Evolutionary conservation across 2,329 filamentous ascomycete species (phyloP), one percentile per base, ranked within the genome.

Genomic region (Aspergillus transmontanensis): DNA sequence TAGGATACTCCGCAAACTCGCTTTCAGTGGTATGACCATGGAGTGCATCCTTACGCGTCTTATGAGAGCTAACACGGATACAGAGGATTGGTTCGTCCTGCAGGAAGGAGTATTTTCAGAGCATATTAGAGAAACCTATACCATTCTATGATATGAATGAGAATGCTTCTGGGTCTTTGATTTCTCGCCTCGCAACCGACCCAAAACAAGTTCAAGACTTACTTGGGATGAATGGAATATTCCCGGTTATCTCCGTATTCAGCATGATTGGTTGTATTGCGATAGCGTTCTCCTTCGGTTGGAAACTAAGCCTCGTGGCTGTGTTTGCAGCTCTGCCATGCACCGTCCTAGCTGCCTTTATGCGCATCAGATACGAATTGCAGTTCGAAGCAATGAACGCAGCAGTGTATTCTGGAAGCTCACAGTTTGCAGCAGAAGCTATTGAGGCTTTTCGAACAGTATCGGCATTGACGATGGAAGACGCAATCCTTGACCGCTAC

Each of bases 371-470:
- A 62, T 91, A 92, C 66, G 89, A 90, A 68, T 82, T 87, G 69
- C 80, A 88, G 64, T 91, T 92, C 63, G 89, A 90, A 65, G 83
- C 86, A 68, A 86, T 90, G 82, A 90, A 90, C 67, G 84, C 85
- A 1, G 83, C 83, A 12, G 88, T 92, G 0, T 93, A 92, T 68
- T 83, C 85, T 19, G 86, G 90, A 67, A 92, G 89, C 70, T 91
- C 90, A 23, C 87, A 90, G 69, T 92, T 93, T 68, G 90, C 89
- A 0, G 86, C 89, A 1, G 91, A 94, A 73, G 86, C 90, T 4
- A 90, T 93, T 46, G 85, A 87, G 1, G 90, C 90, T 0, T 91
- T 92, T 74, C 84, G 90, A 11, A 93, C 91, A 0, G 90, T 93
- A 6, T 80, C 88, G 0, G 85, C 89, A 1, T 81, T 93, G 21